Evolutionary conservation across 192 early-diverging fungal genomes (phyloP).

Genomic region (Backusella tarrabulga): DNA sequence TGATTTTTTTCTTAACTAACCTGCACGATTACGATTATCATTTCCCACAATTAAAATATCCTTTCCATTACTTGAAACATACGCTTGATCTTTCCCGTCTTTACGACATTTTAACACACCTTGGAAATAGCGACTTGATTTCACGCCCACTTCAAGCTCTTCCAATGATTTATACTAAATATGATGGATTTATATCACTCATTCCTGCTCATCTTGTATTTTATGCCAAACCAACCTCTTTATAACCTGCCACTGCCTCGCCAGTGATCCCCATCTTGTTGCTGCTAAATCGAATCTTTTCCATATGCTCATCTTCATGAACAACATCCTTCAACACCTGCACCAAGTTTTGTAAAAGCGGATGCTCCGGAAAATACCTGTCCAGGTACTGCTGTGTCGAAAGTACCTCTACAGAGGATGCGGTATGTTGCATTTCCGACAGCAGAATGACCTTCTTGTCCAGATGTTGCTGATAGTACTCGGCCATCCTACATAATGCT

Average conservation of each 20-base stretch:
- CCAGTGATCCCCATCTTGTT: neutral
- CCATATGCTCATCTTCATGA: slow-evolving; percentile 40
- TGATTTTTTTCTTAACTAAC: slow-evolving; percentile 10
- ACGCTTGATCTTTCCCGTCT: slow-evolving; percentile 46
- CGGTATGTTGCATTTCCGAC: slow-evolving; percentile 25
- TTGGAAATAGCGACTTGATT: slow-evolving; percentile 46
- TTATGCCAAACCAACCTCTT: slow-evolving; percentile 14
- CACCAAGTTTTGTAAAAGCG: slow-evolving; percentile 47
- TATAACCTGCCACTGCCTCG: slow-evolving; percentile 26
- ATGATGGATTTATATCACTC: neutral
- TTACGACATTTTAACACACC: slow-evolving; percentile 42
- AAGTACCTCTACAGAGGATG: slow-evolving; percentile 23
- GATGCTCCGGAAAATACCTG: slow-evolving; percentile 32
- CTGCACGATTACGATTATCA: slow-evolving; percentile 49
- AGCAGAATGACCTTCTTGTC: slow-evolving; percentile 44
- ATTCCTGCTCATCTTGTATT: too few relatives aligned
- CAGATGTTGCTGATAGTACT: slow-evolving; percentile 63
- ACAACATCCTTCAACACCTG: slow-evolving; percentile 51
- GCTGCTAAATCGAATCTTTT: slow-evolving; percentile 15
- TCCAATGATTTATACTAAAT: slow-evolving; percentile 48
- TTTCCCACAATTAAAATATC: slow-evolving; percentile 65
- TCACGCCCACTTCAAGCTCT: slow-evolving; percentile 53
- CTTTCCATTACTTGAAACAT: slow-evolving; percentile 35
- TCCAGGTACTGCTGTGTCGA: slow-evolving; percentile 43
- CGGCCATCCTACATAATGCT: slow-evolving; percentile 49